These are phyloP conservation scores for Quercus ilex DNA, from an alignment of 306 rosid genomes.

Conservation along the genomic window DNA sequence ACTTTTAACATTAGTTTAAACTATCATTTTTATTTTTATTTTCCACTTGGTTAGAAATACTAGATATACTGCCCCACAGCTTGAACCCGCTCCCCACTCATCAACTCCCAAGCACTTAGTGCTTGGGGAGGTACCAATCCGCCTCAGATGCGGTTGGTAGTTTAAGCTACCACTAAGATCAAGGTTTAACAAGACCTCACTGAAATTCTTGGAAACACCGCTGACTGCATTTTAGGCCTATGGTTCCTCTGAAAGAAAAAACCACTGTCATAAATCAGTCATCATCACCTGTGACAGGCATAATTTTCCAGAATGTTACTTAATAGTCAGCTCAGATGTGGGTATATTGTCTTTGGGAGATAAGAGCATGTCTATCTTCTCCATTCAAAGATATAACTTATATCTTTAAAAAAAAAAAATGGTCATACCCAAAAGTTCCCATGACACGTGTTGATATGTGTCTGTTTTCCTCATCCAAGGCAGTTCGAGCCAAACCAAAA, in stretches of 20 bases:
- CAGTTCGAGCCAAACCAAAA: slow-evolving; percentile 94
- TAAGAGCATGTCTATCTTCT: neutral
- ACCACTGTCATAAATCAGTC: neutral
- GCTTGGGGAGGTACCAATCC: no score
- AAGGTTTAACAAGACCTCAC: neutral
- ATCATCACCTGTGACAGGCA: neutral
- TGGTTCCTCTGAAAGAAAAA: neutral
- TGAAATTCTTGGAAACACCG: neutral
- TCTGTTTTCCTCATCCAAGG: slow-evolving; percentile 72
- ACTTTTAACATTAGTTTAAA: neutral
- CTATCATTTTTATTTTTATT: neutral
- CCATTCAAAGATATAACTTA: neutral
- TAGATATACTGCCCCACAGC: no score
- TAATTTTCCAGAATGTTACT: neutral
- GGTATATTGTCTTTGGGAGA: neutral
- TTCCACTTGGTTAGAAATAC: no score
- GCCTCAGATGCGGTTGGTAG: neutral
- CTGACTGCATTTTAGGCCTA: neutral
- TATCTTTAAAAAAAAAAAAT: slow-evolving; percentile 5
- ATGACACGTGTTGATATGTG: slow-evolving; percentile 95
- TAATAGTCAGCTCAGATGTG: neutral
- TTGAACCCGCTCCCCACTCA: no score
- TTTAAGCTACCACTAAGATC: neutral
- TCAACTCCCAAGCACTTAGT: no score
- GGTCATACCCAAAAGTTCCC: slow-evolving; percentile 96